Percentiles rank a stretch among this genome's conserved stretches.
Conservation (phyloP, 192 early-diverging fungal species). For the Coemansia sp. region DNA sequence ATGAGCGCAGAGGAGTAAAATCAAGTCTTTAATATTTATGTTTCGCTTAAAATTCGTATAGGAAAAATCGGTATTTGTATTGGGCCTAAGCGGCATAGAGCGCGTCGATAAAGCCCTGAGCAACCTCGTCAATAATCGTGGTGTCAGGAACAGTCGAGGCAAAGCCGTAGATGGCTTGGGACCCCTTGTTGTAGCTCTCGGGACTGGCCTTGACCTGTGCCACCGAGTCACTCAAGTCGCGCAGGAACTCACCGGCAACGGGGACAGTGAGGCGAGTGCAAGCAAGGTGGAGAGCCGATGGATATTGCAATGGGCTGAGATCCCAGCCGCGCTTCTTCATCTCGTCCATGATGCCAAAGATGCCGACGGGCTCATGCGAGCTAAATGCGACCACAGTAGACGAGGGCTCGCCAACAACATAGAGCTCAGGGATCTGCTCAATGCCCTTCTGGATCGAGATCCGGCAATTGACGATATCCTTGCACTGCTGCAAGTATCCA, state of each 20-base stretch:
- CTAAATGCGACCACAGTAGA: conserved; percentile 83
- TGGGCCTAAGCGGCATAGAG: conserved; percentile 62
- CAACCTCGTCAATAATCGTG: conserved; percentile 83
- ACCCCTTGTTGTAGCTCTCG: conserved; percentile 63
- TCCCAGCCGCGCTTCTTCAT: conserved; percentile 82
- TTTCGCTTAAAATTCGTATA: neutral
- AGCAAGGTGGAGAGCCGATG: conserved; percentile 85
- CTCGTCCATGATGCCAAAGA: conserved; percentile 82
- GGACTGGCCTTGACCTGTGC: conserved; percentile 65
- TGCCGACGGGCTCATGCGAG: conserved; percentile 66
- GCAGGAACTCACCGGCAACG: conserved; percentile 67
- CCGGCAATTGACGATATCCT: conserved; percentile 74
- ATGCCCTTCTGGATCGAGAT: conserved; percentile 64
- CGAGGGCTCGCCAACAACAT: conserved; percentile 80
- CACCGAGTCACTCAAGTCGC: conserved; percentile 79
- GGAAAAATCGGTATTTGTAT: neutral
- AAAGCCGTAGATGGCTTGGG: conserved; percentile 91
- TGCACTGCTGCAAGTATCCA: conserved; percentile 83
- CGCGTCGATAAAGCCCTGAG: conserved; percentile 82
- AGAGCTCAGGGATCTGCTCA: conserved; percentile 63
- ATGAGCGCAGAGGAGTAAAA: conserved; percentile 24
- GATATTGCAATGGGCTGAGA: conserved; percentile 84
- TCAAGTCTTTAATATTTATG: neutral
- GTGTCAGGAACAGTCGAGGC: conserved; percentile 85
- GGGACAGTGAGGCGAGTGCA: conserved; percentile 80